Percentiles rank a stretch among this genome's conserved stretches.
These are phyloP conservation scores for Curvularia eragrostidis DNA, from an alignment of 2,329 filamentous ascomycete species.

Conservation along the genomic window DNA sequence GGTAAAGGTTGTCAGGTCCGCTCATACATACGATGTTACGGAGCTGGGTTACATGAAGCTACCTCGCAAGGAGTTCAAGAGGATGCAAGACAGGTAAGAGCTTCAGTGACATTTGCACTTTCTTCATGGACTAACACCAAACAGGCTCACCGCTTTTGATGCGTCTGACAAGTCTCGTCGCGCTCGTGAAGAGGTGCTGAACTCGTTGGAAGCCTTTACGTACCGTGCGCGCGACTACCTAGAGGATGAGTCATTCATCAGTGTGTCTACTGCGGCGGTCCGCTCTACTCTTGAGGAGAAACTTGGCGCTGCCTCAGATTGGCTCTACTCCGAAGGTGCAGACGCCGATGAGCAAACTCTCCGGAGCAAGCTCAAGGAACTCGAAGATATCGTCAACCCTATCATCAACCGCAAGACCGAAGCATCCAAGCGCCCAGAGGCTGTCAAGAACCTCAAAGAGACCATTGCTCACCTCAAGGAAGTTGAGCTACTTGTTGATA, in stretches of 20 bases:
- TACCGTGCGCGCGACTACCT: slow-evolving; percentile 87
- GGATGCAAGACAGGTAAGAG: slow-evolving; percentile 64
- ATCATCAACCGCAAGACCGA: slow-evolving; percentile 79
- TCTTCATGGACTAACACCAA: slow-evolving; percentile 20
- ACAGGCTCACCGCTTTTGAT: slow-evolving; percentile 81
- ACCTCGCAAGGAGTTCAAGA: slow-evolving; percentile 65
- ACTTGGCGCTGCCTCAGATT: slow-evolving; percentile 76
- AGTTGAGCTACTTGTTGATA: slow-evolving; percentile 73
- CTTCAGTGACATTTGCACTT: background rate
- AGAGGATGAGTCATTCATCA: slow-evolving; percentile 75
- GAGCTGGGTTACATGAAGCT: slow-evolving; percentile 60
- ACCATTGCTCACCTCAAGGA: slow-evolving; percentile 73
- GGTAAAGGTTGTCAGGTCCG: slow-evolving; percentile 60
- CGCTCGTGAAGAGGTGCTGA: slow-evolving; percentile 83
- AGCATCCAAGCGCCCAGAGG: slow-evolving; percentile 70
- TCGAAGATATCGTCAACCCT: slow-evolving; percentile 79
- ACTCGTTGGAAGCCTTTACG: slow-evolving; percentile 91
- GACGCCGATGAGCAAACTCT: slow-evolving; percentile 78
- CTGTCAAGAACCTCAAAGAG: slow-evolving; percentile 70
- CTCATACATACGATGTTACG: slow-evolving; percentile 56
- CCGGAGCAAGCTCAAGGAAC: slow-evolving; percentile 74
- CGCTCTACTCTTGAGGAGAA: slow-evolving; percentile 71
- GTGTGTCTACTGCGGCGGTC: slow-evolving; percentile 72
- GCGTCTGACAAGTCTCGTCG: slow-evolving; percentile 79
- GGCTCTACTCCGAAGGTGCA: slow-evolving; percentile 86